Base-by-base conservation (phyloP, 2,329 filamentous ascomycete genomes). In the Ascochyta koolunga region DNA sequence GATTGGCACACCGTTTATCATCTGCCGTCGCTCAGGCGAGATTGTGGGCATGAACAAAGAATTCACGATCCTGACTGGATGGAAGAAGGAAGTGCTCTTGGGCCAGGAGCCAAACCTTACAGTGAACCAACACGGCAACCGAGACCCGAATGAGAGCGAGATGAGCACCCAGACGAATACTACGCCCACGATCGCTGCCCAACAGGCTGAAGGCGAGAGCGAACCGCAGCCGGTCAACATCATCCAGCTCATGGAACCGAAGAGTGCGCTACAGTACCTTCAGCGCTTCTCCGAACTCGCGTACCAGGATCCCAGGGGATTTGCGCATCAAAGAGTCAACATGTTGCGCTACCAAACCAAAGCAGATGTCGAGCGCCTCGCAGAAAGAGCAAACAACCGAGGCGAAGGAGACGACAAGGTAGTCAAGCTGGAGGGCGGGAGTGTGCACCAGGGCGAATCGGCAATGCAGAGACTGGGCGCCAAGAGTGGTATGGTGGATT, bases 21-120 rank as follows among this genome's bases (percentile, higher is more conserved):
- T 98, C 22, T 96, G 91, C 69, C 87, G 95, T 41, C 86, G 95
- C 41, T 96, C 93, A 0, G 95, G 95, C 44, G 95, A 98, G 73
- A 87, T 99, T n/a, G 93, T 92, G 0, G 91, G 91, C 3, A 91
- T 96, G 19, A 96, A 95, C 71, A 96, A 97, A 75, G 95, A 98
- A 73, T 99, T 99, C 65, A 91, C 89, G n/a, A 89, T 96, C 25
- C 79, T 99, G 48, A 97, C 95, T 0, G 95, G 93, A 5, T 99
- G 95, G 95, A 90, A 87, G 46, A 93, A 92, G 68, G 89, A 95
- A 41, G 87, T 98, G 0, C 80, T 99, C 1, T 81, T 98, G 0
- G 95, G 95, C 42, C 90, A 92, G 66, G 89, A 92, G 67, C 83
- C 90, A 2, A 98, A 98, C 67, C 78, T 90, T 19, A 98, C 98